Conservation (phyloP, 306 rosid species). For the Cicer judaicum region DNA sequence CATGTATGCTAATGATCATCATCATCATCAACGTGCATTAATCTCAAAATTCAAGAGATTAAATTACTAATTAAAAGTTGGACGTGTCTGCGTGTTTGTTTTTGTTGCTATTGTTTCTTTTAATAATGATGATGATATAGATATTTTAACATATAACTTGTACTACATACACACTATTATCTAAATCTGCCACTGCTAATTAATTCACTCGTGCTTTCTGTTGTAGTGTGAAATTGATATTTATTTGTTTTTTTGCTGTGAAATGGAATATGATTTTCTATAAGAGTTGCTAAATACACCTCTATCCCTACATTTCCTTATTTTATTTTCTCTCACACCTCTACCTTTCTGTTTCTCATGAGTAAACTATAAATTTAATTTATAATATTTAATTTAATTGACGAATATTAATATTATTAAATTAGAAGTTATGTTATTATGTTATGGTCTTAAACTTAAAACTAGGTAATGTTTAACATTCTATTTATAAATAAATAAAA, state of each 20-base stretch:
- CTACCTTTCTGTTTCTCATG: neutral
- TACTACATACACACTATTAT: neutral
- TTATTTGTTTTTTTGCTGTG: neutral
- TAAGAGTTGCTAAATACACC: neutral
- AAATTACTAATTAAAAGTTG: neutral
- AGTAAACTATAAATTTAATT: no score
- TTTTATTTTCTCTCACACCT: neutral
- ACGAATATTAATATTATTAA: no score
- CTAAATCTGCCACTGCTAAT: neutral
- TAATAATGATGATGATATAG: neutral
- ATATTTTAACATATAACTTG: neutral
- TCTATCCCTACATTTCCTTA: neutral
- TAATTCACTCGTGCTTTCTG: neutral
- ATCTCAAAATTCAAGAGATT: neutral
- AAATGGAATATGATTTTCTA: constrained; percentile 36
- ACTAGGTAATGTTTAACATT: no score
- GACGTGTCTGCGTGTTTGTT: constrained; percentile 5
- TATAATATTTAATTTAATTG: no score
- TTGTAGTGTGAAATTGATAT: constrained; percentile 26
- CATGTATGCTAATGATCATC: neutral
- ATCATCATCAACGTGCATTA: neutral
- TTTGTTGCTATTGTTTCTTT: neutral
- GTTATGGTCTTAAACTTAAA: no score
- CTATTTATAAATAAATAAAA: no score
- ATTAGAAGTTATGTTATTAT: no score